These are phyloP conservation scores for Phytophthora tentaculata DNA, from an alignment of 352 stramenopile genomes.

Conservation along the genomic window DNA sequence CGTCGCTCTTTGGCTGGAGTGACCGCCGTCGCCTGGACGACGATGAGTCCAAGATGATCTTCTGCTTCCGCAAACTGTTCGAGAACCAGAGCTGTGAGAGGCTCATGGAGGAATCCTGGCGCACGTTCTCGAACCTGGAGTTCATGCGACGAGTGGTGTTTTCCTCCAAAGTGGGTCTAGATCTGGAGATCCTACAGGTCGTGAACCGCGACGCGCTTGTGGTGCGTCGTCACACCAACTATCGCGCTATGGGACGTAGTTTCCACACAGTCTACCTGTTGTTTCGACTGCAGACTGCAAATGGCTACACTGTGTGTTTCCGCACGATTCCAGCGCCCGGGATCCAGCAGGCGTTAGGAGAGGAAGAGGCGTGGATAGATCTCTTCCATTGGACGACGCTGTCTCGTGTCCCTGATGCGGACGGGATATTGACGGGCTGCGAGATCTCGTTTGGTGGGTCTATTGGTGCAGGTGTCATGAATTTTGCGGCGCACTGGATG, in stretches of 20 bases:
- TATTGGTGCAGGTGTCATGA: constrained; percentile 56
- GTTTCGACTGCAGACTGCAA: constrained; percentile 61
- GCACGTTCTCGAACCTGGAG: constrained; percentile 38
- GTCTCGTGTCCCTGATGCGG: constrained; percentile 29
- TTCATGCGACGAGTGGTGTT: constrained; percentile 60
- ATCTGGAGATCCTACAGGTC: constrained; percentile 55
- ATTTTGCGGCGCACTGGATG: constrained; percentile 77
- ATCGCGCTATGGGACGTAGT: constrained; percentile 47
- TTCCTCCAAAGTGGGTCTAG: constrained; percentile 45
- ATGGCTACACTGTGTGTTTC: constrained; percentile 70
- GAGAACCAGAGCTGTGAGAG: constrained; percentile 35
- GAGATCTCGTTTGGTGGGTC: constrained; percentile 67
- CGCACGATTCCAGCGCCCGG: constrained; percentile 59
- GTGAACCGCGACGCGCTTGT: constrained; percentile 59
- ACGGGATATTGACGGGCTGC: constrained; percentile 26
- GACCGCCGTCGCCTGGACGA: constrained; percentile 57
- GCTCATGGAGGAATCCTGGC: constrained; percentile 60
- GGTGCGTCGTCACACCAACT: constrained; percentile 64
- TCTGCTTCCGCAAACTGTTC: constrained; percentile 67
- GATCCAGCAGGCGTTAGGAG: constrained; percentile 56
- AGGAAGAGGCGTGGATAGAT: constrained; percentile 64
- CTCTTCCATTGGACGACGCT: constrained; percentile 74
- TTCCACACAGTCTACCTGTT: constrained; percentile 82
- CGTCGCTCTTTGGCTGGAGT: constrained; percentile 65
- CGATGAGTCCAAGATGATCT: constrained; percentile 55